These are phyloP conservation scores for Sugiyamaella japonica DNA, from an alignment of 1,139 yeast species.

Conservation along the genomic window DNA sequence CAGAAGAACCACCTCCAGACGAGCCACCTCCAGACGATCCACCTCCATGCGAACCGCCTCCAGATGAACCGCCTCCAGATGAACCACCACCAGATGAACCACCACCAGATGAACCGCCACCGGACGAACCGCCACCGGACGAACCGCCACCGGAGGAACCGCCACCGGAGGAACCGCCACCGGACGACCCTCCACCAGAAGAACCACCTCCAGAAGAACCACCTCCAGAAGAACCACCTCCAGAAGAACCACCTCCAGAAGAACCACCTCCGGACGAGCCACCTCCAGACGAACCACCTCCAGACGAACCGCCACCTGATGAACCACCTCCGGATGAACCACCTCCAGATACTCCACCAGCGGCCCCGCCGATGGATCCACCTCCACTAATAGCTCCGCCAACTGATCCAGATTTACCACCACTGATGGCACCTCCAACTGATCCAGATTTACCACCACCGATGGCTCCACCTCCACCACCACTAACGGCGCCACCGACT, in stretches of 20 bases:
- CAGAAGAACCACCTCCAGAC: neutral
- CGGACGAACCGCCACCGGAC: neutral
- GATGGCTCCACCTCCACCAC: too few species aligned
- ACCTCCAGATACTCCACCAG: neutral
- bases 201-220: neutral
- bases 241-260: neutral
- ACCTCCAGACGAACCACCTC: neutral
- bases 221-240: neutral
- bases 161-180: neutral
- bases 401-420: too few species aligned
- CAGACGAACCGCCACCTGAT: slow-evolving; percentile 2
- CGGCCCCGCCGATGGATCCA: neutral
- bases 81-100: neutral
- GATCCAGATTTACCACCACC: too few species aligned
- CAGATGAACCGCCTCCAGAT: neutral
- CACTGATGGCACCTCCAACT: too few species aligned
- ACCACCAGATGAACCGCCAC: neutral
- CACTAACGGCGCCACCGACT: too few species aligned
- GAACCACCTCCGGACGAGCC: neutral
- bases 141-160: neutral
- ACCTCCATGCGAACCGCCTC: neutral
- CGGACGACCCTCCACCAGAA: neutral
- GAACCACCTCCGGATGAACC: neutral
- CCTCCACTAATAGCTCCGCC: too few species aligned
- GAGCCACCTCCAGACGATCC: neutral